Percentiles rank a stretch among this genome's conserved stretches.
Evolutionary conservation across 495 filamentous ascomycete genomes (phyloP).

Genomic region (Gamarada debralockiae): DNA sequence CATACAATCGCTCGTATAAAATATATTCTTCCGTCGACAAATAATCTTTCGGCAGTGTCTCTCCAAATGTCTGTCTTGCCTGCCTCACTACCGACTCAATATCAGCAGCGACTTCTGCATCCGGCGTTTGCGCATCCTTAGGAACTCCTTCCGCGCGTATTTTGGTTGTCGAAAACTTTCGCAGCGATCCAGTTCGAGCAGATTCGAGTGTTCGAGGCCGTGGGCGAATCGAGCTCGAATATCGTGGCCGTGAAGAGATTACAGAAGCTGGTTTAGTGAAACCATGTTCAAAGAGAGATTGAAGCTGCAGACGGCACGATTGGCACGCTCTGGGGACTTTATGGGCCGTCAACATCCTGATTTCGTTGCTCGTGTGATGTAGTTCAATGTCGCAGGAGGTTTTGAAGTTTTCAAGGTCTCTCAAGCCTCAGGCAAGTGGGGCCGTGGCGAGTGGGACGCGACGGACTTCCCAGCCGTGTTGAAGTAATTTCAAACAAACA

Average conservation of each 20-base stretch:
- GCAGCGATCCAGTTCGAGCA: constrained; percentile 22
- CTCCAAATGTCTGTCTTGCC: constrained; percentile 71
- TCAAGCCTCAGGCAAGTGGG: no score
- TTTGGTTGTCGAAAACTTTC: constrained; percentile 35
- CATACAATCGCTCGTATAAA: constrained; percentile 80
- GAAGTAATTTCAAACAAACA: no score
- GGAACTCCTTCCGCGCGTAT: not conserved
- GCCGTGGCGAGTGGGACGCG: no score
- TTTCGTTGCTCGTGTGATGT: not conserved
- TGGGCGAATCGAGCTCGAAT: constrained; percentile 12
- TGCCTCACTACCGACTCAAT: constrained; percentile 62
- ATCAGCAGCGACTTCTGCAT: constrained; percentile 27
- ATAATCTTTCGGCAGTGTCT: constrained; percentile 70
- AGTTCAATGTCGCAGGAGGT: no score
- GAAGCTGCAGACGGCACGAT: constrained; percentile 43
- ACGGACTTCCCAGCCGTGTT: no score
- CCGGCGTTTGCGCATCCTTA: not conserved
- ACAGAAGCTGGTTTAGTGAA: constrained; percentile 22
- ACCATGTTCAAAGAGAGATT: constrained; percentile 39
- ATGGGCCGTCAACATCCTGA: constrained; percentile 42
- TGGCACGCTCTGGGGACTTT: constrained; percentile 42
- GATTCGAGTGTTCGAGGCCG: constrained; percentile 20
- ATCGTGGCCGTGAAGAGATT: constrained; percentile 9
- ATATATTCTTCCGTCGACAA: constrained; percentile 65
- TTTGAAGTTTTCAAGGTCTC: no score